These are phyloP conservation scores for Suhomyces taliae DNA, from an alignment of 1,139 yeast genomes.

Conservation along the genomic window DNA sequence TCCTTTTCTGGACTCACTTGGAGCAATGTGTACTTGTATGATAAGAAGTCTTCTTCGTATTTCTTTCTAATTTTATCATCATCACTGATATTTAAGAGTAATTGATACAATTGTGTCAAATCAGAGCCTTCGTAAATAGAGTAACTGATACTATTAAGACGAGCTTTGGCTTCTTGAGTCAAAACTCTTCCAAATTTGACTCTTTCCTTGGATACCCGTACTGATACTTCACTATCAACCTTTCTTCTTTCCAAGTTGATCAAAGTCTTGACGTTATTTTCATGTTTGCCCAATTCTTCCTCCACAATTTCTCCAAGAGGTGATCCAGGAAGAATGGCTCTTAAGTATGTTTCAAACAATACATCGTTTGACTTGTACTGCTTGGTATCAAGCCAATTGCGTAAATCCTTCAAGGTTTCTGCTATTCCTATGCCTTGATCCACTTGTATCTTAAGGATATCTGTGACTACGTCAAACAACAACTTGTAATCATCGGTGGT, in stretches of 20 bases:
- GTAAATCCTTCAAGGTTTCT: constrained; percentile 50
- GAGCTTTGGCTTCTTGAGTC: constrained; percentile 30
- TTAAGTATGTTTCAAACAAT: constrained; percentile 48
- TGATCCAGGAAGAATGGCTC: constrained; percentile 62
- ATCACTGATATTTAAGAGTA: constrained; percentile 57
- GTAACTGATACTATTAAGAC: constrained; percentile 49
- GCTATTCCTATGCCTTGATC: constrained; percentile 40
- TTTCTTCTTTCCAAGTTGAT: constrained; percentile 43
- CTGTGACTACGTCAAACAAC: constrained; percentile 48
- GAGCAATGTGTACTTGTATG: constrained; percentile 56
- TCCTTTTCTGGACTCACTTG: constrained; percentile 42
- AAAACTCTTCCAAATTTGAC: constrained; percentile 39
- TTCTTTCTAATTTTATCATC: constrained; percentile 63
- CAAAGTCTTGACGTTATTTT: constrained; percentile 49
- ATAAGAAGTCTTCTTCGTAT: constrained; percentile 60
- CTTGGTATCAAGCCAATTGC: constrained; percentile 41
- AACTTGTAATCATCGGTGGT: constrained; percentile 37
- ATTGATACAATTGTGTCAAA: constrained; percentile 53
- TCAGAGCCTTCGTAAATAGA: constrained; percentile 48
- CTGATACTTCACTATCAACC: constrained; percentile 39
- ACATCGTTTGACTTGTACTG: constrained; percentile 29
- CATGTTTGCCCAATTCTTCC: constrained; percentile 48
- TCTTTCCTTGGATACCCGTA: constrained; percentile 34
- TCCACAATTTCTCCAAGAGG: constrained; percentile 59
- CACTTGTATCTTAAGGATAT: constrained; percentile 22